Conservation (phyloP, 2,329 filamentous ascomycete species). For the Sclerotinia subarctica region DNA sequence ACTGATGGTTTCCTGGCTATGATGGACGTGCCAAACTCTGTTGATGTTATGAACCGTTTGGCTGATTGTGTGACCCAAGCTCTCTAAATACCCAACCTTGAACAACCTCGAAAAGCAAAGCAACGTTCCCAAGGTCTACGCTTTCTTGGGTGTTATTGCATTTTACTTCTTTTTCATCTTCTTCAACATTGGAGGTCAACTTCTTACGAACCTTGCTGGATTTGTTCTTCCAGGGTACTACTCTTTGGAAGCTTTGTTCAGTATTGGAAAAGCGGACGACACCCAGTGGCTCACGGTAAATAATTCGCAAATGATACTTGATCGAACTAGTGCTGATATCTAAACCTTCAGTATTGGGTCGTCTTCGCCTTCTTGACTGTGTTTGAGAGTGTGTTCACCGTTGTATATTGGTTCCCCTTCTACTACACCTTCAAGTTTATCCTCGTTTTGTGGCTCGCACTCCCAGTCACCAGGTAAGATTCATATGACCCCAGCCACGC, state of each 20-base stretch:
- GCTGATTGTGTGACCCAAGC: constrained; percentile 46
- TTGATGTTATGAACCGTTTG: not conserved
- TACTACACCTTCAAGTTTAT: constrained; percentile 99
- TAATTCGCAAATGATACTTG: constrained; percentile 3
- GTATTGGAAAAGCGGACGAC: constrained; percentile 67
- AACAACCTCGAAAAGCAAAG: constrained; percentile 85
- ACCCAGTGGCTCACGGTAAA: constrained; percentile 75
- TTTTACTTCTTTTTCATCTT: constrained; percentile 90
- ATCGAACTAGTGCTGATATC: constrained; percentile 23
- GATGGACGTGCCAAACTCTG: not conserved
- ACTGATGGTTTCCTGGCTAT: not conserved
- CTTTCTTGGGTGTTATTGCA: constrained; percentile 68
- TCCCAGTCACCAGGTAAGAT: constrained; percentile 86
- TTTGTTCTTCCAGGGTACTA: constrained; percentile 84
- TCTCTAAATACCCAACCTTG: constrained; percentile 79
- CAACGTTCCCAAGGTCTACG: constrained; percentile 80
- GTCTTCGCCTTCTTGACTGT: constrained; percentile 82
- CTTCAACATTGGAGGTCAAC: constrained; percentile 87
- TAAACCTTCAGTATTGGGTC: constrained; percentile 70
- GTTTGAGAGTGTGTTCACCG: constrained; percentile 75
- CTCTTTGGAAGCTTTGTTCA: constrained; percentile 75
- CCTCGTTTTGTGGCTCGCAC: constrained; percentile 94
- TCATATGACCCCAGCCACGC: not conserved
- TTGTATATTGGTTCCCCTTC: constrained; percentile 95
- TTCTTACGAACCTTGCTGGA: constrained; percentile 82